Base-by-base conservation (phyloP, 805 yeast species). In the Yarrowia keelungensis region DNA sequence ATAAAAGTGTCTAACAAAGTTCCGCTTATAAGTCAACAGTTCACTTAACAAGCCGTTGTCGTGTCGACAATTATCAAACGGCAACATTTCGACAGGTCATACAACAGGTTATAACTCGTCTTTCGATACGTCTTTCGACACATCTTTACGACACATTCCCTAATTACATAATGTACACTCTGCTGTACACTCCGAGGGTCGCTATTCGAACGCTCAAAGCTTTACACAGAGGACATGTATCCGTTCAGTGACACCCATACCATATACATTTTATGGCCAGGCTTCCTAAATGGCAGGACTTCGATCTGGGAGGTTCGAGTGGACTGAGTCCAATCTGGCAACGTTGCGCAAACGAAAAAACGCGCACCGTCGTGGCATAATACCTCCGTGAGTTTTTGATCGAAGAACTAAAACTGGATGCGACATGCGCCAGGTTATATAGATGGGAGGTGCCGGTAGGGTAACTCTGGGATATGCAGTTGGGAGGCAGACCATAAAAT, bases 351-450 rank as follows among this genome's bases (percentile, higher is more conserved):
- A 43, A 45, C 41, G 46, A 59, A 45, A 59, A 32, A 59, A 32
- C 51, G 42, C 65, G 65, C 42, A 59, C 65, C 65, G 65, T 59
- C 65, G 65, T 59, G 65, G 65, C 65, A 59, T 59, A 59, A 59
- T 59, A 45, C 65, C 65, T 59, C 65, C 65, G 65, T 59, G 65
- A 59, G 65, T 59, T 59, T 59, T 59, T 59, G 65, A 59, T 59
- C 65, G 46, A 59, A 59, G 65, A 59, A 45, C 11, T 36, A 59
- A 45, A 59, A 43, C 45, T 56, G 65, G 65, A 43, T 59, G 65
- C 65, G 62, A 56, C 38, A 15, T 15, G 22, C 47, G 14, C 39
- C 10, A n/a, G 47, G 15, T n/a, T 56, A 56, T 56, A 56, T 56
- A 56, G 45, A 39, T n/a, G 36, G 14, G 32, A 4, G 2, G 22